A percentile compares a stretch with the other conserved stretches of the same genome.
These are phyloP conservation scores for Pseudocercospora pini-densiflorae DNA, from an alignment of 2,329 filamentous ascomycete genomes.

Conservation along the genomic window DNA sequence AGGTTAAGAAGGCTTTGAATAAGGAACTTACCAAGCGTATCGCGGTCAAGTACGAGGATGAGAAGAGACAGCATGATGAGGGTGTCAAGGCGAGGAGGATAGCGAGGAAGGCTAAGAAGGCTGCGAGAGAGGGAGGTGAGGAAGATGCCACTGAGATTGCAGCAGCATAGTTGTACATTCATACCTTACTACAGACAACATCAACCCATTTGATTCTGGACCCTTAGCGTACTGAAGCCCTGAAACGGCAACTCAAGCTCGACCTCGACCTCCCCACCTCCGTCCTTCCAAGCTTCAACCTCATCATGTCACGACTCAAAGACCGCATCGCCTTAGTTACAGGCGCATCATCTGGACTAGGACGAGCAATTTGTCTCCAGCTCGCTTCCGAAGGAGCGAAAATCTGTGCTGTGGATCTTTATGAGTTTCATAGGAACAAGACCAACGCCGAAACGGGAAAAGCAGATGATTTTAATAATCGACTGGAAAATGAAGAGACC, in stretches of 20 bases:
- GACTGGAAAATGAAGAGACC: slow-evolving; percentile 25
- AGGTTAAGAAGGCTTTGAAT: background rate
- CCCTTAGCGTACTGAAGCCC: too few species aligned
- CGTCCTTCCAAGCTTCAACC: slow-evolving; percentile 21
- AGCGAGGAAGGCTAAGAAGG: background rate
- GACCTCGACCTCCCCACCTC: background rate
- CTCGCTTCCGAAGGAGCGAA: slow-evolving; percentile 38
- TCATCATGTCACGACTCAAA: background rate
- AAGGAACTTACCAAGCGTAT: background rate
- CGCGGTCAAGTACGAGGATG: background rate
- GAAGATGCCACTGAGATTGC: background rate
- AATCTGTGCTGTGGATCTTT: slow-evolving; percentile 39
- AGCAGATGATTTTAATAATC: slow-evolving; percentile 39
- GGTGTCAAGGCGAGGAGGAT: background rate
- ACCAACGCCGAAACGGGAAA: slow-evolving; percentile 38
- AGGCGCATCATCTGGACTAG: slow-evolving; percentile 38
- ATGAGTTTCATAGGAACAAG: slow-evolving; percentile 36
- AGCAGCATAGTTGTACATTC: background rate
- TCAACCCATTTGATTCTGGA: too few species aligned
- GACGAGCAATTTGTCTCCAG: slow-evolving; percentile 37
- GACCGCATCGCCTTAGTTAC: slow-evolving; percentile 32
- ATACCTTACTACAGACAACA: background rate
- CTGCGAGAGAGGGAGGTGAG: background rate
- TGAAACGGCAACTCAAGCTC: too few species aligned
- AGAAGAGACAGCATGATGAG: background rate